These are phyloP conservation scores for Aspergillus aculeatinus DNA, from an alignment of 2,329 filamentous ascomycete species.

Conservation along the genomic window DNA sequence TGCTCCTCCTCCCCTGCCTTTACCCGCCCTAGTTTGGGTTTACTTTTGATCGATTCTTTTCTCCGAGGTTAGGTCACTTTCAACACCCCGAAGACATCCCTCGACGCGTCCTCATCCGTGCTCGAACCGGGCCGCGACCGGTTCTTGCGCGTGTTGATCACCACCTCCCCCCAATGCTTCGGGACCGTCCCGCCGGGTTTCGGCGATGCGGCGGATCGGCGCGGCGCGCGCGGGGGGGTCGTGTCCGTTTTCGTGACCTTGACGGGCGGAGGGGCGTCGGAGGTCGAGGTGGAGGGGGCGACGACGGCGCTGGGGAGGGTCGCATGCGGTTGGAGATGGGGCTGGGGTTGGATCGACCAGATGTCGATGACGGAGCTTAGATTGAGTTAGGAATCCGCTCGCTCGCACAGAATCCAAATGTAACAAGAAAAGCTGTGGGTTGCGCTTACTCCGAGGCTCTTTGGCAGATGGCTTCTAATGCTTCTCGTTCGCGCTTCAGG, in stretches of 20 bases:
- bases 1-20: too few species aligned
- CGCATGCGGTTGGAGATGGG: slow-evolving; percentile 39
- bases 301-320: slow-evolving; percentile 33
- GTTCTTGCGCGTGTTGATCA: slow-evolving; percentile 42
- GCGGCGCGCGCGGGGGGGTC: slow-evolving; percentile 14
- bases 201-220: slow-evolving; percentile 15
- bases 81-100: slow-evolving; percentile 44
- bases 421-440: background rate
- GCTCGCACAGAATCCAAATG: too few species aligned
- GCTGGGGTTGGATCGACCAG: slow-evolving; percentile 46
- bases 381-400: too few species aligned
- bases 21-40: too few species aligned
- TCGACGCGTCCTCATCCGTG: slow-evolving; percentile 21
- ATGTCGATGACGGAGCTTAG: slow-evolving; percentile 47
- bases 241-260: slow-evolving; percentile 16
- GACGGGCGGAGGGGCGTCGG: slow-evolving; percentile 20
- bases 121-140: slow-evolving; percentile 27
- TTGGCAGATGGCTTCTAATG: slow-evolving; percentile 48
- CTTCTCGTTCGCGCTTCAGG: slow-evolving; percentile 46
- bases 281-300: slow-evolving; percentile 28
- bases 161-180: slow-evolving; percentile 47
- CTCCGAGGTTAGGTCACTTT: slow-evolving; percentile 27
- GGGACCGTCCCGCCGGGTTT: slow-evolving; percentile 28
- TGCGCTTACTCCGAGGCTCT: slow-evolving; percentile 46
- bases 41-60: too few species aligned